These are phyloP conservation scores for Lactifluus rugatus DNA, from an alignment of 768 basidiomycete species.

Conservation along the genomic window DNA sequence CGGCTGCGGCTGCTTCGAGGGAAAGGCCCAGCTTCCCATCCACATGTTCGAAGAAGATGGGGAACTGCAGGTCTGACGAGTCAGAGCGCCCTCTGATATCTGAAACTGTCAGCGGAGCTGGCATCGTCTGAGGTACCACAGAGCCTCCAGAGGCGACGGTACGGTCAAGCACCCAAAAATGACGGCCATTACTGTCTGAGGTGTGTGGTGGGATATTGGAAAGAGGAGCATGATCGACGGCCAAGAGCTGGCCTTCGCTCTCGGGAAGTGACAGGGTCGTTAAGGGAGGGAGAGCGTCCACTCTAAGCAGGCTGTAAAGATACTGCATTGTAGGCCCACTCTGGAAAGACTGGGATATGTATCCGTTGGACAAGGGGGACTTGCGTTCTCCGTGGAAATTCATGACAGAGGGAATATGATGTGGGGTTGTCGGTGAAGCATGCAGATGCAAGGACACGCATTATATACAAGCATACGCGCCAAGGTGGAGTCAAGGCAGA, in stretches of 20 bases:
- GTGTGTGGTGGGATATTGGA: not conserved
- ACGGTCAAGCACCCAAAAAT: slow-evolving; percentile 1
- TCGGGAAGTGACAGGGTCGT: not conserved
- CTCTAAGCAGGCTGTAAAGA: not conserved
- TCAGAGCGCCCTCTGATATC: not conserved
- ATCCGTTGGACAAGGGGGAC: slow-evolving; percentile 3
- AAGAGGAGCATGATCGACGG: not conserved
- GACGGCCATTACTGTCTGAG: not conserved
- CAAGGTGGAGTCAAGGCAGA: too few species aligned
- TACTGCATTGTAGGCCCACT: not conserved
- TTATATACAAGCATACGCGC: not conserved
- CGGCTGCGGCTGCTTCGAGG: not conserved
- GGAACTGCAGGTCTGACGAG: slow-evolving; percentile 5
- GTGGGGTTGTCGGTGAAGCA: not conserved
- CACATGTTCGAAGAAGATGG: slow-evolving; percentile 7
- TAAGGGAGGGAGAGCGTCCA: not conserved
- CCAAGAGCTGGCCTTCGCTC: not conserved
- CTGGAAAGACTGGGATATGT: slow-evolving; percentile 1
- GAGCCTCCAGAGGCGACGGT: not conserved
- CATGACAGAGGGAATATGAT: not conserved
- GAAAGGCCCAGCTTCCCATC: slow-evolving; percentile 8
- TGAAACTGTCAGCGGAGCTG: not conserved
- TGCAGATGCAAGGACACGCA: not conserved
- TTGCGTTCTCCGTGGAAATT: not conserved
- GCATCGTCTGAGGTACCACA: slow-evolving; percentile 13